Conservation (phyloP, 371 early-diverging fungal genomes). For the Entomophthora muscae region DNA sequence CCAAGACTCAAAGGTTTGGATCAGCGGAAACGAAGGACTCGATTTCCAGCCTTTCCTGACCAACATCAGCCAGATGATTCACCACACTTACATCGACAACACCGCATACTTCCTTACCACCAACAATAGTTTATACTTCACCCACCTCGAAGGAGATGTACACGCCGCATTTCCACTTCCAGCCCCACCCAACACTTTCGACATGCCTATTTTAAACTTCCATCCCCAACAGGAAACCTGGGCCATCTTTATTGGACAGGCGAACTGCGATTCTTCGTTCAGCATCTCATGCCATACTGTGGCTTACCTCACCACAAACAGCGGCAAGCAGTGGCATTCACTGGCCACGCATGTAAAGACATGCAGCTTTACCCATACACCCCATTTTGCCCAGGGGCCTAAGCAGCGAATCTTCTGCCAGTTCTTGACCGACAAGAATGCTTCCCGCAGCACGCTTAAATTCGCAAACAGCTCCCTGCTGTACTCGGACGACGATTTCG, state of each 20-base stretch:
- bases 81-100: constrained; percentile 47
- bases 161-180: constrained; percentile 37
- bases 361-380: constrained; percentile 60
- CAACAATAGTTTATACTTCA: constrained; percentile 25
- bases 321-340: constrained; percentile 48
- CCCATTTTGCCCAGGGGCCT: constrained; percentile 24
- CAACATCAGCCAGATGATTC: constrained; percentile 29
- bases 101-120: constrained; percentile 56
- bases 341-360: constrained; percentile 51
- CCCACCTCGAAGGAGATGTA: constrained; percentile 47
- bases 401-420: constrained; percentile 48
- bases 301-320: constrained; percentile 48
- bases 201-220: constrained; percentile 43
- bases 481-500: constrained; percentile 34
- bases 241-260: constrained; percentile 56
- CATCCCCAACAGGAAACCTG: constrained; percentile 58
- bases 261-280: constrained; percentile 21
- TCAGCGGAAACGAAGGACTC: constrained; percentile 56
- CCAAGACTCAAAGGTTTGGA: constrained; percentile 28
- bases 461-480: constrained; percentile 25
- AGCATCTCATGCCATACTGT: constrained; percentile 17
- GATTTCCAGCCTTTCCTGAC: constrained; percentile 32
- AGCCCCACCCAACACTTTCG: constrained; percentile 29
- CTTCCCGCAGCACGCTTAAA: constrained; percentile 27
- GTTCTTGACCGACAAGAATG: constrained; percentile 32